Base-by-base conservation (phyloP, 2,329 filamentous ascomycete species). In the Colletotrichum eremochloae region DNA sequence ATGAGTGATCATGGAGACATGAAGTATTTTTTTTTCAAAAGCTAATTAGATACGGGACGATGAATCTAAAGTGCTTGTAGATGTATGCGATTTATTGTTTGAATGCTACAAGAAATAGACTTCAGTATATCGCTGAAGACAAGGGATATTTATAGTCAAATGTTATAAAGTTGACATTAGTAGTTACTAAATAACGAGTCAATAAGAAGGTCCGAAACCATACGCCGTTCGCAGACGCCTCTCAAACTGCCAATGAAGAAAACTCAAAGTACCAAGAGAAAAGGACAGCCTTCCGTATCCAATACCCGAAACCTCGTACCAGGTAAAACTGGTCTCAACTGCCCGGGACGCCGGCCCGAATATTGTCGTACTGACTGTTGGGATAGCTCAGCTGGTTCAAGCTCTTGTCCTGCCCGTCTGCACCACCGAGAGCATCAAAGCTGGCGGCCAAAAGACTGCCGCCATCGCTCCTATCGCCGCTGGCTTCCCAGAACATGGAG, bases 401-500 rank as follows among this genome's bases (percentile, higher is more conserved):
- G 14, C 79, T 82, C 57, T 77, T 76, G 36, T 92, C 89, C 18
- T 91, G 79, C 2, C 74, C 74, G 8, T 84, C 85, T 71, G 46
- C 3, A 5, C 61, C 61, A 3, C 61, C 61, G 46, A 63, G 61
- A 4, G 61, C 61, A 7, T 53, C 7, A 6, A 63, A 91, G 79
- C 3, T 76, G 78, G 50, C 80, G 2, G 86, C 85, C 73, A 89
- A 78, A 8, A 96, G 81, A 76, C 92, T 94, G 31, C 76, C 74
- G 0, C 76, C 78, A 29, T 84, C 87, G 0, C 72, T 75, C 74
- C 80, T 83, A 77, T 97, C 94, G 14, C 90, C 91, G 75, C 89
- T 92, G 9, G 90, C 91, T 81, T 97, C 94, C 94, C 94, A 97
- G 87, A 93, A 97, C 86, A 96, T 93, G 0, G 89, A 91, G 18